phyloP scores from a whole-genome alignment of 2,329 filamentous ascomycete genomes.

The Claviceps sp. region DNA sequence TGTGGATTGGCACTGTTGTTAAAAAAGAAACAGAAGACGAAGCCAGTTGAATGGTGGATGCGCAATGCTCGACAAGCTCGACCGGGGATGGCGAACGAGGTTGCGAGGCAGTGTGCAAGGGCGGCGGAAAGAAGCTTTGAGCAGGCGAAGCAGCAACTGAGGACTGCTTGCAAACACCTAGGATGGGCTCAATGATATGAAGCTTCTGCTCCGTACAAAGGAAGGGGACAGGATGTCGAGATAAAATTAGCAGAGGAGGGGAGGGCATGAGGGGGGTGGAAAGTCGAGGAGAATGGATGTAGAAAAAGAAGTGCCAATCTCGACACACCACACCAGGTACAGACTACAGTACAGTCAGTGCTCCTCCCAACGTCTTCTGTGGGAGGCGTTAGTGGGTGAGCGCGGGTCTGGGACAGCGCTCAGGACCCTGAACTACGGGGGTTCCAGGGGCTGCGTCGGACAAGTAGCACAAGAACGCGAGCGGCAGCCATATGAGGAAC shows the following conservation, averaged over 20 bases:
- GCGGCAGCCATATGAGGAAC: not conserved
- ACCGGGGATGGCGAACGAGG: constrained; percentile 7
- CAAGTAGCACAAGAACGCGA: not conserved
- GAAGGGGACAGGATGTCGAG: not conserved
- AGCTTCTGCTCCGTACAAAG: not conserved
- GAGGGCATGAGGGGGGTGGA: not conserved
- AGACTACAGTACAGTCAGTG: too few relatives aligned
- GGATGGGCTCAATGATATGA: constrained; percentile 4
- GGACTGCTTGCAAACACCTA: constrained; percentile 3
- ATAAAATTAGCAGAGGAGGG: constrained; percentile 5
- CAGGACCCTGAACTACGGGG: too few relatives aligned
- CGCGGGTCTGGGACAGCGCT: too few relatives aligned
- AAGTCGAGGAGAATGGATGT: not conserved
- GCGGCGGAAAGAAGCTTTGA: not conserved
- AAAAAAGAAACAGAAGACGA: not conserved
- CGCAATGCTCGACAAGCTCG: constrained; percentile 6
- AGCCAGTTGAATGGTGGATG: not conserved
- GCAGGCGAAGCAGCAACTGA: constrained; percentile 5
- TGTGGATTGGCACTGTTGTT: constrained; percentile 1
- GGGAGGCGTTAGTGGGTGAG: too few relatives aligned
- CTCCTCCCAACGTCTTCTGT: constrained; percentile 1
- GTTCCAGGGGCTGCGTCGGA: not conserved
- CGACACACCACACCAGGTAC: not conserved
- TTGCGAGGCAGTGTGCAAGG: constrained; percentile 1
- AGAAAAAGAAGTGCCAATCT: constrained; percentile 2